Percentiles rank a stretch among this genome's conserved stretches.
Evolutionary conservation across 345 rosid species (phyloP).

Genomic region (Citrus reticulata): DNA sequence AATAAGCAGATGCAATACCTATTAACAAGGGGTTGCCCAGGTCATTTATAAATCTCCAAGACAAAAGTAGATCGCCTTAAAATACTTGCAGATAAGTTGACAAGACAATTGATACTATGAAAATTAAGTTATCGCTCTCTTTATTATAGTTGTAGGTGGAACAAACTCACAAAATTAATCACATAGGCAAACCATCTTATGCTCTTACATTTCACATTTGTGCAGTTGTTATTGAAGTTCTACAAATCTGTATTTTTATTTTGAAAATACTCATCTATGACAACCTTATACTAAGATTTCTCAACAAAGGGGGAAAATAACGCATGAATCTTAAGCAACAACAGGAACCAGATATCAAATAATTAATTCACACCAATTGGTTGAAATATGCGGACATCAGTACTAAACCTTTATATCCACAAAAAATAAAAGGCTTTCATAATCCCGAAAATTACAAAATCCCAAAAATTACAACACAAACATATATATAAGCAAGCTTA

Average conservation of each 20-base stretch:
- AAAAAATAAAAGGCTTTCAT: background rate
- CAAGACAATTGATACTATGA: background rate
- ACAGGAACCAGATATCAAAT: background rate
- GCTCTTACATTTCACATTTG: background rate
- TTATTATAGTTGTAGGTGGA: background rate
- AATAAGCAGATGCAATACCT: background rate
- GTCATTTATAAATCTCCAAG: background rate
- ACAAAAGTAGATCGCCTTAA: background rate
- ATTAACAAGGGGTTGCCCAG: background rate
- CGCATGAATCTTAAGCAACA: background rate
- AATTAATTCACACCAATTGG: background rate
- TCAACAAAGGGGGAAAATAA: background rate
- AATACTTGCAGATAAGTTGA: background rate
- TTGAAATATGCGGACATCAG: background rate
- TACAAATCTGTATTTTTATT: background rate
- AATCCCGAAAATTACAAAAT: too few relatives aligned
- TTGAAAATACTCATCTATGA: background rate
- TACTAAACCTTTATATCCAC: background rate
- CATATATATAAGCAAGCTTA: constrained; percentile 15
- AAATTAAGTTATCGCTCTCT: background rate
- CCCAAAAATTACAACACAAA: background rate
- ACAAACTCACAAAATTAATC: background rate
- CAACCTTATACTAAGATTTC: background rate
- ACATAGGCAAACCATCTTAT: background rate
- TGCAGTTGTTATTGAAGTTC: background rate